A percentile compares a stretch with the other conserved stretches of the same genome.
Evolutionary conservation across 2,329 filamentous ascomycete genomes (phyloP).

Genomic region (Fusarium metavorans): DNA sequence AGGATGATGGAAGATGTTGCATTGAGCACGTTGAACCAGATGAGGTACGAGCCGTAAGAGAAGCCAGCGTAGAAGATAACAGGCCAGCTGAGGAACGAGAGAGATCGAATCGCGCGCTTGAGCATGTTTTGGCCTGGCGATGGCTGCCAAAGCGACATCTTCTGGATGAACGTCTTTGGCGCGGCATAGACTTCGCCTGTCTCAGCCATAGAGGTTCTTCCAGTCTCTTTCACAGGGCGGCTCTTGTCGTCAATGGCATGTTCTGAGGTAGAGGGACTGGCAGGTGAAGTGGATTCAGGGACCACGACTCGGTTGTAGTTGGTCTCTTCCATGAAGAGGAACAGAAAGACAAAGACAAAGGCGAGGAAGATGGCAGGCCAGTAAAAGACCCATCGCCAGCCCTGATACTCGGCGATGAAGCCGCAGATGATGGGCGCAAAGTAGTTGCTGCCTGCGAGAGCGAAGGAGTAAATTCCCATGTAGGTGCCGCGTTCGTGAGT

Average conservation of each 20-base stretch:
- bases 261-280: not conserved
- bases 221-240: not conserved
- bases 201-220: not conserved
- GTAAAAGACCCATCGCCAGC: slow-evolving; percentile 59
- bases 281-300: not conserved
- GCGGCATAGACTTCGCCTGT: slow-evolving; percentile 16
- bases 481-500: slow-evolving; percentile 59
- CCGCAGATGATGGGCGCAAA: slow-evolving; percentile 59
- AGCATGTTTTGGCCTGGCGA: slow-evolving; percentile 49
- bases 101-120: slow-evolving; percentile 51
- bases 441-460: slow-evolving; percentile 56
- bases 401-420: slow-evolving; percentile 57
- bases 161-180: slow-evolving; percentile 56
- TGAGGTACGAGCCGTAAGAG: slow-evolving; percentile 56
- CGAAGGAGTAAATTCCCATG: slow-evolving; percentile 56
- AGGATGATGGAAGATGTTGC: slow-evolving; percentile 57
- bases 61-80: slow-evolving; percentile 58
- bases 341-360: slow-evolving; percentile 53
- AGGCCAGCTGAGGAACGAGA: slow-evolving; percentile 55
- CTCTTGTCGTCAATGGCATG: slow-evolving; percentile 16
- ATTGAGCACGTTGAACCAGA: slow-evolving; percentile 59
- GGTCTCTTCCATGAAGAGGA: slow-evolving; percentile 72
- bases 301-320: slow-evolving; percentile 57
- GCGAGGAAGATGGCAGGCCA: slow-evolving; percentile 55
- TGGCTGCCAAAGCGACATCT: slow-evolving; percentile 56